Base-by-base conservation (phyloP, 345 rosid species). In the Lepidium sativum region DNA sequence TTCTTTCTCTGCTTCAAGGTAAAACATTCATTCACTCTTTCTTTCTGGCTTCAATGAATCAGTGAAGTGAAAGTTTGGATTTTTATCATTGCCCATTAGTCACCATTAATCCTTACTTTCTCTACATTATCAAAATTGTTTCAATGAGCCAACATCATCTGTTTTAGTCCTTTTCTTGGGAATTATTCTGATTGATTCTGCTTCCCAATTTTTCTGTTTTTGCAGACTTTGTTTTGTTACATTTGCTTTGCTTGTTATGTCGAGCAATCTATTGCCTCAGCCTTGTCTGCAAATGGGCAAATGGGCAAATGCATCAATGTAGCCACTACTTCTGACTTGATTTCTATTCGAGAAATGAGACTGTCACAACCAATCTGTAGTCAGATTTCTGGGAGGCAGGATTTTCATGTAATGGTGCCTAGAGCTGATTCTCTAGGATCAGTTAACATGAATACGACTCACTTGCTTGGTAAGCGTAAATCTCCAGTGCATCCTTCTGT, bases 391-490 rank as follows among this genome's bases (percentile, higher is more conserved):
- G 81, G 50, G n/a, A 43, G 54, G 9, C 67, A 61, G 10, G 47
- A 75, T 6, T 73, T 58, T 63, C 63, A 66, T 60, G 49, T 69
- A 31, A 35, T 54, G n/a, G 21, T 72, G 23, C 70, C 77, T 21
- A 58, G 38, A 50, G 69, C 61, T 60, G 72, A 70, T 43, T 16
- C n/a, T 6, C 77, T 76, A 51, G 83, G 57, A 67, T 58, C 67
- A 8, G 72, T 70, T 60, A 70, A 55, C 66, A 64, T 43, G 39
- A 76, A 65, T 37, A 60, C 67, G 16, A 75, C 77, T 68, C 82
- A 77, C 54, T 38, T 74, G 0, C 66, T 78, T 5, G 69, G 29
- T 48, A 88, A 89, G 83, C 73, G 98, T 31, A 92, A 87, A 76
- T 74, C 83, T n/a, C 78, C 80, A 1, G 60, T 65, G 74, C 89